Percentiles rank a stretch among this genome's conserved stretches.
phyloP scores from a whole-genome alignment of 352 stramenopile genomes.

The Lagenidium giganteum region DNA sequence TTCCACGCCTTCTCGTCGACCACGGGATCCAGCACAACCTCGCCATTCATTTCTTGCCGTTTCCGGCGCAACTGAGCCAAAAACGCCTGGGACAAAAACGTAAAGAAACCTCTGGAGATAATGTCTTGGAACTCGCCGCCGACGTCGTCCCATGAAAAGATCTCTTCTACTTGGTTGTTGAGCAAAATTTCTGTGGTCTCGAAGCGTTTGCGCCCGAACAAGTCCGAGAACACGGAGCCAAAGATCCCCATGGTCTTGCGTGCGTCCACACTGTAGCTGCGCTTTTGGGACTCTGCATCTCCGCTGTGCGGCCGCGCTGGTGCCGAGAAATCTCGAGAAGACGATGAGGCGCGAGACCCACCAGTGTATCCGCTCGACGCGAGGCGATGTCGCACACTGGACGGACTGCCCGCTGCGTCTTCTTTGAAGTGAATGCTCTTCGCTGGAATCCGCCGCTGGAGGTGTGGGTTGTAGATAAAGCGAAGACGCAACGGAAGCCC shows the following conservation, averaged over 20 bases:
- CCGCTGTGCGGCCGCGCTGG: too few relatives aligned
- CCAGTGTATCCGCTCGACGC: too few relatives aligned
- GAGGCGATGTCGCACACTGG: too few relatives aligned
- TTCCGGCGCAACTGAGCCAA: conserved; percentile 33
- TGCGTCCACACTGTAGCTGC: conserved; percentile 55
- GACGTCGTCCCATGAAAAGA: conserved; percentile 73
- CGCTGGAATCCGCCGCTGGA: conserved; percentile 23
- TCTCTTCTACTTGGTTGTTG: conserved; percentile 32
- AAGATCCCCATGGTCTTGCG: conserved; percentile 46
- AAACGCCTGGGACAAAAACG: conserved; percentile 37
- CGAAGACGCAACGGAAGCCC: conserved; percentile 53
- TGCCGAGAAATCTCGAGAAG: too few relatives aligned
- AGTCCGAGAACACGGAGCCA: conserved; percentile 56
- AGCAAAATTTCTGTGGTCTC: conserved; percentile 43
- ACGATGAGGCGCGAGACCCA: too few relatives aligned
- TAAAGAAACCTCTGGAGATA: conserved; percentile 64
- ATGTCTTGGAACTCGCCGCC: conserved; percentile 51
- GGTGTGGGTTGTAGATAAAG: conserved; percentile 58
- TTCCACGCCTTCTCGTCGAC: conserved; percentile 23
- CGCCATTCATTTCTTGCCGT: conserved; percentile 15
- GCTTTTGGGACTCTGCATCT: conserved; percentile 9
- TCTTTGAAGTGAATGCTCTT: conserved; percentile 16
- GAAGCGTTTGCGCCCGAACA: conserved; percentile 56
- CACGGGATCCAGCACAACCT: conserved; percentile 8
- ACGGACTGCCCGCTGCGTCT: too few relatives aligned